phyloP scores from a whole-genome alignment of 257 asterid species.

The Solanum corneliomulleri region DNA sequence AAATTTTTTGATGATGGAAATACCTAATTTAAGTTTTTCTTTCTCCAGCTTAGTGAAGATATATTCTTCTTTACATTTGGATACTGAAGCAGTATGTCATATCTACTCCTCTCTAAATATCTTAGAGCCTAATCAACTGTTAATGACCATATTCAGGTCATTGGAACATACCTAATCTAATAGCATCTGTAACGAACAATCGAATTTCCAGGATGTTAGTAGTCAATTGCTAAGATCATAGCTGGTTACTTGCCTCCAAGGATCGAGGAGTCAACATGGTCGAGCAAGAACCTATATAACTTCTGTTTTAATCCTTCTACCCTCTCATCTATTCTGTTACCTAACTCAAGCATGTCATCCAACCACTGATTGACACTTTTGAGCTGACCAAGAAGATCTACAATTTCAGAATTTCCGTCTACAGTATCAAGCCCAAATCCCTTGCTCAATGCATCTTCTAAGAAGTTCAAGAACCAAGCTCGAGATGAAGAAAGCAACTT shows the following conservation, averaged over 20 bases:
- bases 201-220: neutral
- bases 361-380: conserved; percentile 71
- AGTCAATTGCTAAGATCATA: neutral
- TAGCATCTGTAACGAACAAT: neutral
- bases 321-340: conserved; percentile 34
- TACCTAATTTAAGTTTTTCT: neutral
- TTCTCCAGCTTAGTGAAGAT: neutral
- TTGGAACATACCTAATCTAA: neutral
- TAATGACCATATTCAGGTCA: neutral
- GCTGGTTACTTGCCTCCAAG: conserved; percentile 18
- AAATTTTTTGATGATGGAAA: neutral
- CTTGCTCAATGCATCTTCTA: conserved; percentile 40
- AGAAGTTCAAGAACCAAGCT: conserved; percentile 61
- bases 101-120: neutral
- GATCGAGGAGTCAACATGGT: conserved; percentile 53
- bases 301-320: conserved; percentile 48
- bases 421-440: conserved; percentile 26
- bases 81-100: neutral
- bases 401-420: conserved; percentile 29
- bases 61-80: neutral
- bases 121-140: neutral
- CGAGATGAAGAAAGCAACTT: conserved; percentile 43
- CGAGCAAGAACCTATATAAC: conserved; percentile 56
- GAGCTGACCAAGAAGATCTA: conserved; percentile 63
- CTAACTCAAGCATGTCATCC: conserved; percentile 35